Base-by-base conservation (phyloP, 495 filamentous ascomycete species). In the Neurospora sp. region DNA sequence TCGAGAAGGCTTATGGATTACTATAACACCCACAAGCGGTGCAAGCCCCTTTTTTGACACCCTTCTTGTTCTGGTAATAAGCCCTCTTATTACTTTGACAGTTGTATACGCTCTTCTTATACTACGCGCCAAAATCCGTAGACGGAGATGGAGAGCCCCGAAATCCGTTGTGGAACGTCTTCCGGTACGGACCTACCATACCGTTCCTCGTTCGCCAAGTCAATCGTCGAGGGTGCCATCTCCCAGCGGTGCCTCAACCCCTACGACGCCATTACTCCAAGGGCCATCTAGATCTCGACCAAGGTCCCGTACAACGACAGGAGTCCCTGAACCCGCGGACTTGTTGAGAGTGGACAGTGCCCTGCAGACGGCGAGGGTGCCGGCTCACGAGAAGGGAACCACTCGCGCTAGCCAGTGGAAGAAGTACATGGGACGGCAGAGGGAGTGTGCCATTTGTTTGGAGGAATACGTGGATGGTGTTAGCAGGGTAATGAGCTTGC, bases 21-120 rank as follows among this genome's bases (percentile, higher is more conserved):
- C 94, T 3, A 87, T 99, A 71, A 96, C 94, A 1, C 96, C 94
- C 16, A 93, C 94, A 8, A 94, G 89, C 81, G 93, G 93, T 70
- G 91, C 92, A n/a, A 96, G 90, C 71, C 94, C 96, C 0, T 97
- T 99, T 82, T 95, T 98, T 71, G 96, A 99, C 78, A 99, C 96
- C 0, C 89, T 98, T 5, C 82, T 98, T 42, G 94, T 99, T 10
- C 85, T 99, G 14, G 94, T 98, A 39, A 87, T 98, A 40, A 97
- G 93, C 78, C 96, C 96, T 6, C 82, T 99, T 8, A 89, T 98
- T 71, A 99, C 96, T 1, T 81, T 99, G 72, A 94, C 93, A 2
- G 89, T 98, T 20, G 96, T 99, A 3, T 99, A 99, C 79, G 90
- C 93, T 47, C 87, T 99, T 12, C 87, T 98, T 20, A 84, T 98